These are phyloP conservation scores for Mucor mucedo DNA, from an alignment of 371 early-diverging fungal genomes.

Conservation along the genomic window DNA sequence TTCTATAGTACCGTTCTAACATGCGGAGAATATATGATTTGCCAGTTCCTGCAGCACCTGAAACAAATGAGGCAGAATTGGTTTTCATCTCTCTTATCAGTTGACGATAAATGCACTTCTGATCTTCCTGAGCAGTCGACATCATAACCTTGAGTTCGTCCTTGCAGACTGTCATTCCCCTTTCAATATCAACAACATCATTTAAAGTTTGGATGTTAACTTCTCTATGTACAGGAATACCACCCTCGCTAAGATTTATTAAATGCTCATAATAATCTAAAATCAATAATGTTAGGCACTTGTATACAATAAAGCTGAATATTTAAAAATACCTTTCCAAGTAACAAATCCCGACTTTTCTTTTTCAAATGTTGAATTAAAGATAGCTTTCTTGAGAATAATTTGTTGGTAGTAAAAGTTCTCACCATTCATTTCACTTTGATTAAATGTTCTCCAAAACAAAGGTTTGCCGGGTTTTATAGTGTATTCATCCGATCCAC, in stretches of 20 bases:
- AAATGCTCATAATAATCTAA: slow-evolving; percentile 7
- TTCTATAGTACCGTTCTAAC: slow-evolving; percentile 10
- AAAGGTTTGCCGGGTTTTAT: too few species aligned
- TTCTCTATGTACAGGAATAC: background rate
- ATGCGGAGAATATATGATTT: background rate
- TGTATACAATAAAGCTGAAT: too few species aligned
- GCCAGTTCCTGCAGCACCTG: too few species aligned
- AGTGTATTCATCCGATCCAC: background rate
- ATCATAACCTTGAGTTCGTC: slow-evolving; percentile 5
- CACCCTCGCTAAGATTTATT: slow-evolving; percentile 3
- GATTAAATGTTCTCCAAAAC: slow-evolving; percentile 5
- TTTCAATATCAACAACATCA: background rate
- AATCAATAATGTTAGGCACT: too few species aligned
- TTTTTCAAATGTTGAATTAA: slow-evolving; percentile 2
- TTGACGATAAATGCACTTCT: background rate
- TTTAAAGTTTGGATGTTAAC: background rate
- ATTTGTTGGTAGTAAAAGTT: slow-evolving; percentile 12
- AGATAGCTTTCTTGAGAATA: slow-evolving; percentile 5
- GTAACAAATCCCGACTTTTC: background rate
- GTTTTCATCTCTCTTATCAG: background rate
- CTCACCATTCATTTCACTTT: slow-evolving; percentile 7
- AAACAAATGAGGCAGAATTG: background rate
- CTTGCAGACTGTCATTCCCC: background rate
- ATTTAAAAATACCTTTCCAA: background rate
- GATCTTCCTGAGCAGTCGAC: background rate